Evolutionary conservation across 176 grass and related monocot species (phyloP).

Genomic region (Rhynchospora breviuscula): DNA sequence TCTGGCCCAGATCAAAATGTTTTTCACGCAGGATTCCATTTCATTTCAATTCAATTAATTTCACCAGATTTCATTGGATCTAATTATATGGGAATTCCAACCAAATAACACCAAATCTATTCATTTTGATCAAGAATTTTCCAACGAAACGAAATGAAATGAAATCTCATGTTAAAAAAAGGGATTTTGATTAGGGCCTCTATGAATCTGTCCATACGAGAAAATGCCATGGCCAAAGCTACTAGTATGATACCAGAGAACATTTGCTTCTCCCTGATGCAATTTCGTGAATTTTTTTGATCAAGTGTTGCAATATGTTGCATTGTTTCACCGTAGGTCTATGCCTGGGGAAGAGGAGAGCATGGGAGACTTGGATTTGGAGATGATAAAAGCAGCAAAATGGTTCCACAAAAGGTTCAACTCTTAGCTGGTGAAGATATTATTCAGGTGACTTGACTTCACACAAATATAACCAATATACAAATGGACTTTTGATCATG

Average conservation of each 20-base stretch:
- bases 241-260: not conserved
- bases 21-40: too few relatives aligned
- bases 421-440: slow-evolving; percentile 65
- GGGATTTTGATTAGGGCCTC: too few relatives aligned
- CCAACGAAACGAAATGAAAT: too few relatives aligned
- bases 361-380: slow-evolving; percentile 97
- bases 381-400: slow-evolving; percentile 99
- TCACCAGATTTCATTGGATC: too few relatives aligned
- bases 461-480: not conserved
- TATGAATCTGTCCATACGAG: not conserved
- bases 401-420: slow-evolving; percentile 90
- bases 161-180: too few relatives aligned
- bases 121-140: too few relatives aligned
- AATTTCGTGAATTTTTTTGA: not conserved
- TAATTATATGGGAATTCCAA: too few relatives aligned
- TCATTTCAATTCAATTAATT: too few relatives aligned
- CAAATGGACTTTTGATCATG: not conserved
- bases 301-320: not conserved
- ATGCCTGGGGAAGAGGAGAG: slow-evolving; percentile 99
- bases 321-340: slow-evolving; percentile 44
- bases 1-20: too few relatives aligned
- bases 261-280: not conserved
- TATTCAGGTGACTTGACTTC: slow-evolving; percentile 53
- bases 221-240: not conserved
- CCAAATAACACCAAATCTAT: too few relatives aligned